Base-by-base conservation (phyloP, 2,329 filamentous ascomycete species). In the Xylariaceae sp. region DNA sequence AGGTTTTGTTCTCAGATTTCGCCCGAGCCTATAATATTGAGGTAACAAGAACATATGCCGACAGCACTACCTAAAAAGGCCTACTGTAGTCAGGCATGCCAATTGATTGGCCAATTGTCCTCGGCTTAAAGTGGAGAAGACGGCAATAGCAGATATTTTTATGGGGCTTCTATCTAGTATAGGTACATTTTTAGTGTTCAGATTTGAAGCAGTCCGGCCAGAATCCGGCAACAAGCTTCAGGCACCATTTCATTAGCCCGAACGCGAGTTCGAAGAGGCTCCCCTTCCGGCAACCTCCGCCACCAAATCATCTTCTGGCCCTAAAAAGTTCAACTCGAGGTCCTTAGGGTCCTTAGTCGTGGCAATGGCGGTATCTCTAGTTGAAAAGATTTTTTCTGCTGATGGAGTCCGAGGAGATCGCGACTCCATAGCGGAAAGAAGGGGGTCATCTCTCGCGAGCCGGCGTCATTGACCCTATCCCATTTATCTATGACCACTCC, bases 11-110 rank as follows among this genome's bases (percentile, higher is more conserved):
- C 16, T 6, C 37, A 17, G 24, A 26, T 21, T 6, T 41, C n/a
- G 39, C 16, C 21, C n/a, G 21, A n/a, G n/a, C n/a, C n/a, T n/a
- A n/a, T n/a, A n/a, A n/a, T n/a, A n/a, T n/a, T n/a, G n/a, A n/a
- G n/a, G n/a, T n/a, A n/a, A n/a, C n/a, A n/a, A n/a, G n/a, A n/a
- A n/a, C n/a, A n/a, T n/a, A n/a, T n/a, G n/a, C 39, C 28, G 24
- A 36, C n/a, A 6, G 11, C 31, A 29, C 37, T 59, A 17, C 49
- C 58, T 28, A 45, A 26, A 51, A 45, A 29, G 47, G 56, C 51
- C 53, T 28, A 21, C 23, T 41, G 56, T 62, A 59, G 59, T 62
- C 59, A 62, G 54, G 8, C 19, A 17, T 40, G 33, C 6, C 29
- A 24, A 17, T 11, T 54, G 59, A 54, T 62, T 62, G 59, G 59